Evolutionary conservation across 2,329 filamentous ascomycete species (phyloP).

Genomic region (Neoscytalidium dimidiatum): DNA sequence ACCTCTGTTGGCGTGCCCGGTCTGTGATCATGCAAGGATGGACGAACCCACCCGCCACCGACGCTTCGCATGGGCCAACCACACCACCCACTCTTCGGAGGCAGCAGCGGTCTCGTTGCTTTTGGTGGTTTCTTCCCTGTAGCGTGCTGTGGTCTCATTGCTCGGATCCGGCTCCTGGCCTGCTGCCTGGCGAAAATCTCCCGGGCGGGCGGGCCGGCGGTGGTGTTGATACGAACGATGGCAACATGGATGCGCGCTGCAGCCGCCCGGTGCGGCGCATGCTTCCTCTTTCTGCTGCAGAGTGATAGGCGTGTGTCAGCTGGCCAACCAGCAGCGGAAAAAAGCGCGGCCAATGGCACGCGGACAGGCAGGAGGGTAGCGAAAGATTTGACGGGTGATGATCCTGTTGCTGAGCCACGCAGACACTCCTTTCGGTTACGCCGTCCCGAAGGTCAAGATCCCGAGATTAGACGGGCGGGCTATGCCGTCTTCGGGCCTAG

Average conservation of each 20-base stretch:
- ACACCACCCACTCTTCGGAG: slow-evolving; percentile 15
- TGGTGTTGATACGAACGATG: slow-evolving; percentile 10
- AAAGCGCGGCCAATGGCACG: background rate
- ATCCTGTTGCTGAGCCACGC: background rate
- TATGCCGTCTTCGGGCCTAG: background rate
- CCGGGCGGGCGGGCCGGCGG: slow-evolving; percentile 6
- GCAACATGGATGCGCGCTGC: background rate
- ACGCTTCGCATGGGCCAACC: slow-evolving; percentile 9
- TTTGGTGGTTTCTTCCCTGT: background rate
- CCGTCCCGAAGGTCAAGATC: background rate
- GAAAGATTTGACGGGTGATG: background rate
- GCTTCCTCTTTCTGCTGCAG: background rate
- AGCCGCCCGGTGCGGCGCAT: background rate
- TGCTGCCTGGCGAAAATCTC: background rate
- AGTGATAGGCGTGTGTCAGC: slow-evolving; percentile 2
- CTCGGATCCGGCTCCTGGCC: background rate
- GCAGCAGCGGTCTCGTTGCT: slow-evolving; percentile 1
- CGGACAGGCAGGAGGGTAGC: background rate
- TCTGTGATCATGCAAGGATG: slow-evolving; percentile 31
- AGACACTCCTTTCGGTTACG: background rate
- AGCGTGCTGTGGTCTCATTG: background rate
- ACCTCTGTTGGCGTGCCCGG: slow-evolving; percentile 13
- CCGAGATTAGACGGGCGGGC: background rate
- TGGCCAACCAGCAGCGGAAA: background rate
- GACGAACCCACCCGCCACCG: slow-evolving; percentile 24